Base-by-base conservation (phyloP, 441 rosid species). In the Geranium incanum region DNA sequence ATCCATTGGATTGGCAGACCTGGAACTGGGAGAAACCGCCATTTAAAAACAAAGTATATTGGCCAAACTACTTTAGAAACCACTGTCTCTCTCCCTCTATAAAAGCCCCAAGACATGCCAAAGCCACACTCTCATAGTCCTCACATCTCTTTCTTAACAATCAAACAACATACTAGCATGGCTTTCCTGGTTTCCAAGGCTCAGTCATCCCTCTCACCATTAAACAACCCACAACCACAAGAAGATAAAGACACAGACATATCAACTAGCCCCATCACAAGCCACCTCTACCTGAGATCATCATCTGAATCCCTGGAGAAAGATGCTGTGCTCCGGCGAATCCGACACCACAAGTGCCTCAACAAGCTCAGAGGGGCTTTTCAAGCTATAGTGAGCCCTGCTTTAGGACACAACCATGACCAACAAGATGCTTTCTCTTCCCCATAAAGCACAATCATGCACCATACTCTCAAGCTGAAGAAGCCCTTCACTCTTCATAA, bases 401-500 rank as follows among this genome's bases (percentile, higher is more conserved):
- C 71, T 19, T 71, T 75, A 19, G 80, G 37, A 36, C 64, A 65
- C 18, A 63, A 16, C 43, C 15, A 2, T 52, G 77, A 71, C n/a
- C 74, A 75, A 4, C 74, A 73, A 15, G 87, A 87, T 65, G 77
- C 75, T 13, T 87, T 87, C 78, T 84, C 85, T 11, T 81, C 78
- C 41, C 88, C 91, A 5, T 87, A 78, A 84, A 66, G 43, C 2
- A 5, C 15, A 50, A 50, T 50, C 59, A 50, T 50, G 18, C 3
- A n/a, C 16, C 59, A 50, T 50, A 50, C 15, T 50, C 13, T 1
- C 15, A 50, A 50, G 59, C 59, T 1, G 59, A 50, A 0, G 59
- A 50, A 0, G 59, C 59, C 13, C 15, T n/a, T 50, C 19, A 3
- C 21, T 55, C 62, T 57, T 57, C 6, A 15, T 18, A 55, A 3